A percentile compares a stretch with the other conserved stretches of the same genome.
Evolutionary conservation across 805 yeast genomes (phyloP).

Genomic region (Candida qinlingensis): DNA sequence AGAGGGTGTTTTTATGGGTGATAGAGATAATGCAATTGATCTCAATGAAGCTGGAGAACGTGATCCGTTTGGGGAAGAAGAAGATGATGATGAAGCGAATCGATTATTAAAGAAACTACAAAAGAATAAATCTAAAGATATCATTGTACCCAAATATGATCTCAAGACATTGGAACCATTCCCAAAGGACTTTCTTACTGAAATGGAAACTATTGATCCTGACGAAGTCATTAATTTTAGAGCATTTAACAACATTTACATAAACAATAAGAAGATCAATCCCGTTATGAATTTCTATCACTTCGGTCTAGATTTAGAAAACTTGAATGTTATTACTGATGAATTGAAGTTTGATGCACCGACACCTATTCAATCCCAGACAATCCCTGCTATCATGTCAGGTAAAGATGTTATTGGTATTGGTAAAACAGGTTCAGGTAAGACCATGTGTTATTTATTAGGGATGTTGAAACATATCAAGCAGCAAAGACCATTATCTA

Average conservation of each 20-base stretch:
- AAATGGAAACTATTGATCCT: constrained; percentile 39
- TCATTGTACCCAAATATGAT: constrained; percentile 33
- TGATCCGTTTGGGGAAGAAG: constrained; percentile 24
- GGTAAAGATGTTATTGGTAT: constrained; percentile 91
- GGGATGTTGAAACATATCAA: constrained; percentile 82
- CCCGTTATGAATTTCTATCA: constrained; percentile 80
- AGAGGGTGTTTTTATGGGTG: constrained; percentile 3
- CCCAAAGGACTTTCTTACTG: constrained; percentile 53
- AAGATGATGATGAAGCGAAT: constrained; percentile 30
- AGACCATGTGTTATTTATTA: constrained; percentile 80
- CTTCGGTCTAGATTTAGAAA: constrained; percentile 63
- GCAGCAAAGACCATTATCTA: constrained; percentile 53
- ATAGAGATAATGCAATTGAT: constrained; percentile 19
- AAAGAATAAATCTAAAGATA: constrained; percentile 47
- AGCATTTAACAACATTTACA: constrained; percentile 45
- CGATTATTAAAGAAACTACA: constrained; percentile 31
- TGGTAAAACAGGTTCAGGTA: constrained; percentile 96
- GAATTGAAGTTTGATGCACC: constrained; percentile 54
- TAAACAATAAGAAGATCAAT: constrained; percentile 25
- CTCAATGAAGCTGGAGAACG: constrained; percentile 15
- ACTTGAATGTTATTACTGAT: constrained; percentile 47
- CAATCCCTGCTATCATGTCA: constrained; percentile 83
- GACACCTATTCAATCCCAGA: constrained; percentile 86
- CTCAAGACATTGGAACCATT: constrained; percentile 45
- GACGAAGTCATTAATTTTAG: constrained; percentile 62